Conservation (phyloP, 2,329 filamentous ascomycete genomes). For the Alternaria viburni region DNA sequence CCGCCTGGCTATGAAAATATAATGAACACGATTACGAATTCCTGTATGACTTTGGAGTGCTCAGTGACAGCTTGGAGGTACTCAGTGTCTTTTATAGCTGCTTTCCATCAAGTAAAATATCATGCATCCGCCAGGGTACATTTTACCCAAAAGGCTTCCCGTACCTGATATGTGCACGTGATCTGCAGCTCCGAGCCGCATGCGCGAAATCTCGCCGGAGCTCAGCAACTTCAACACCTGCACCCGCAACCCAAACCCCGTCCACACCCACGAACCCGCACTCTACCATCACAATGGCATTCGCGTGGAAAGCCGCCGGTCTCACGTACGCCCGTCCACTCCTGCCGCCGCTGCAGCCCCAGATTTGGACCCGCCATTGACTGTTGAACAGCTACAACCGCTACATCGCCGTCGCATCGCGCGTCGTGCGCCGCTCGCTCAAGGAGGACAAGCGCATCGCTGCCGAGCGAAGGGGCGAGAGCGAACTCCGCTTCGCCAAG, state of each 20-base stretch:
- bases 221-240: conserved; percentile 33
- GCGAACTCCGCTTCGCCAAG: conserved; percentile 88
- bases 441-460: conserved; percentile 90
- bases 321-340: conserved; percentile 73
- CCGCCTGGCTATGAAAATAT: conserved; percentile 27
- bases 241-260: conserved; percentile 31
- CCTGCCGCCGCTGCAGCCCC: not conserved
- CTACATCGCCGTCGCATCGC: conserved; percentile 94
- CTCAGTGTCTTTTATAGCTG: not conserved
- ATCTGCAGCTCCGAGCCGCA: conserved; percentile 33
- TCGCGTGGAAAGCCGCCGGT: conserved; percentile 98
- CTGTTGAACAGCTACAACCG: conserved; percentile 86
- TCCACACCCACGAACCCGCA: conserved; percentile 32
- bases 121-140: not conserved
- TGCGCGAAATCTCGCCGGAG: conserved; percentile 36
- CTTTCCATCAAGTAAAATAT: not conserved
- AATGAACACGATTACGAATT: conserved; percentile 23
- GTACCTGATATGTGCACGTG: conserved; percentile 24
- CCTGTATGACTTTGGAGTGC: not conserved
- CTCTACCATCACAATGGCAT: conserved; percentile 76
- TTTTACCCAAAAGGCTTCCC: too few species aligned
- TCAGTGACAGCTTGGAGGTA: not conserved
- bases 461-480: conserved; percentile 88
- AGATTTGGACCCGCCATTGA: conserved; percentile 32
- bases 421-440: conserved; percentile 92